Base-by-base conservation (phyloP, 805 yeast genomes). In the Candida nonsorbophila region DNA sequence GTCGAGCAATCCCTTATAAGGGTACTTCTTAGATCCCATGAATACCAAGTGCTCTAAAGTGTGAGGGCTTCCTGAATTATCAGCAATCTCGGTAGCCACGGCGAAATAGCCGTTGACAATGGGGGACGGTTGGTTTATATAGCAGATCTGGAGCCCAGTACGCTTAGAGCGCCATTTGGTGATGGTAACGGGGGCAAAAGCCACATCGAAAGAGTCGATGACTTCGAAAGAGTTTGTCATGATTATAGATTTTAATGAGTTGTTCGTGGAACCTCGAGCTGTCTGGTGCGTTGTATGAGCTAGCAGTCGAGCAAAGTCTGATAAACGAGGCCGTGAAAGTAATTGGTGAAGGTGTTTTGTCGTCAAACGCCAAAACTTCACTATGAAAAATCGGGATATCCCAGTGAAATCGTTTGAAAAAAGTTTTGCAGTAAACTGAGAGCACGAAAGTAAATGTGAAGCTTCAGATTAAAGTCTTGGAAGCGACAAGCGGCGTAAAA, bases 1-100 rank as follows among this genome's bases (percentile, higher is more conserved):
- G 49, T 92, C 98, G 27, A 92, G 62, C 27, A 88, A 63, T 6
- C 98, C 97, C 55, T 90, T 90, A 55, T 81, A 90, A 0, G 97
- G 97, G 45, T 77, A 84, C 34, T 79, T 77, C 40, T 79, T 67
- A 3, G 95, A 84, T 1, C 98, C 98, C 95, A 87, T 84, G 54
- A 92, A 92, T 20, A 90, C 71, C 53, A 92, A 65, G 58, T 92
- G 98, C 58, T 92, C 98, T 29, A 92, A 58, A 2, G 98, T 92
- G 48, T 92, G 98, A 1, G 98, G 98, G 39, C 84, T 76, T 6
- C 98, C 98, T 14, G 87, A 74, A 51, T 88, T 92, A 48, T 86
- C 78, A 14, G 69, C 62, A 29, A 85, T 84, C 53, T 92, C 97
- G 1, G 97, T 87, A 11, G 95, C 96, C 3, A 92, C 95, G 1